Evolutionary conservation across 1,139 yeast species (phyloP).

Genomic region (Blastobotrys indianensis): DNA sequence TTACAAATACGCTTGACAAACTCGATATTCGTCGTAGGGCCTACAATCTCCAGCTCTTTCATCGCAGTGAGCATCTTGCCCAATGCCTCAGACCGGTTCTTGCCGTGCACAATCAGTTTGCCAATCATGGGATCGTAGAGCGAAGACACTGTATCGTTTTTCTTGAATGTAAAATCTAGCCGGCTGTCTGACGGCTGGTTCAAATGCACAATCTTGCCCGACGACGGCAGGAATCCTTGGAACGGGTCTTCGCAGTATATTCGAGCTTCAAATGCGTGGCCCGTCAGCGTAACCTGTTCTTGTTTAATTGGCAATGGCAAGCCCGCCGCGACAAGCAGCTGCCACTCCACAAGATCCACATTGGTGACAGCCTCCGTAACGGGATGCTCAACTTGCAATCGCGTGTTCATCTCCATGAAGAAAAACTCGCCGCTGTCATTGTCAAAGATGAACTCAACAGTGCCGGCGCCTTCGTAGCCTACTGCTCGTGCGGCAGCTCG

Average conservation of each 20-base stretch:
- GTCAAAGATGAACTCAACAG: constrained; percentile 58
- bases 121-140: constrained; percentile 36
- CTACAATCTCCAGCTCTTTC: constrained; percentile 32
- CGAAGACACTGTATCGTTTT: constrained; percentile 30
- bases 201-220: constrained; percentile 31
- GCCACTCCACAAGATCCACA: constrained; percentile 89
- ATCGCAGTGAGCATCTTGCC: constrained; percentile 29
- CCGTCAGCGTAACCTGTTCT: constrained; percentile 28
- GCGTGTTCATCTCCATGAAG: constrained; percentile 58
- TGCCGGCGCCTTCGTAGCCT: constrained; percentile 57
- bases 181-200: constrained; percentile 28
- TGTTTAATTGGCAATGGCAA: constrained; percentile 33
- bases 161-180: constrained; percentile 30
- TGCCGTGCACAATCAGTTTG: constrained; percentile 32
- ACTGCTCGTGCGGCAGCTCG: constrained; percentile 51
- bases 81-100: constrained; percentile 30
- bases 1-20: constrained; percentile 30
- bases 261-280: constrained; percentile 34
- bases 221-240: constrained; percentile 31
- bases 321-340: constrained; percentile 90
- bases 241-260: constrained; percentile 35
- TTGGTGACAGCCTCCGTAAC: constrained; percentile 83
- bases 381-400: constrained; percentile 60
- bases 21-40: constrained; percentile 34
- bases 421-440: constrained; percentile 52